These are phyloP conservation scores for Coniferiporia weirii DNA, from an alignment of 1,284 basidiomycete genomes.

Conservation along the genomic window DNA sequence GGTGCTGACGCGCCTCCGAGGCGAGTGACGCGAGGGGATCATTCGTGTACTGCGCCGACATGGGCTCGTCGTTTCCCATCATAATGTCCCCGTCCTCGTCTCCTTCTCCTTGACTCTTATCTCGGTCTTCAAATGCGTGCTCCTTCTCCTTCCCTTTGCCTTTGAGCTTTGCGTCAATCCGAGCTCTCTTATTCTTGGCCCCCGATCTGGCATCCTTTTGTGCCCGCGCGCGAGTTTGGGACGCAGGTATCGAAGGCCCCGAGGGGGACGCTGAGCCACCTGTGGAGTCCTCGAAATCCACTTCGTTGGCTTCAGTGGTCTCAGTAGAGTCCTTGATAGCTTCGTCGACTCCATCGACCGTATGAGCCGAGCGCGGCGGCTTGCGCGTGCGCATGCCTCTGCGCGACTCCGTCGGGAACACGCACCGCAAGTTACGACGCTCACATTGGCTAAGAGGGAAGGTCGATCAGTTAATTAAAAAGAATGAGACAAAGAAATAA, in stretches of 20 bases:
- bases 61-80: neutral
- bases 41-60: neutral
- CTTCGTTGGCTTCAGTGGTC: neutral
- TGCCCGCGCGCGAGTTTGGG: neutral
- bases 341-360: conserved; percentile 12
- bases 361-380: conserved; percentile 2
- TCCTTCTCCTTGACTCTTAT: neutral
- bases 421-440: conserved; percentile 13
- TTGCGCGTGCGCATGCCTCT: conserved; percentile 14
- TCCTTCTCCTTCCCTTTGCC: neutral
- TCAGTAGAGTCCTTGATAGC: conserved; percentile 5
- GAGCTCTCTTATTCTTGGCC: neutral
- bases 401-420: conserved; percentile 15
- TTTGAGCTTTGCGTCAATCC: neutral
- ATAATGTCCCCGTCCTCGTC: neutral
- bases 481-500: too few relatives aligned
- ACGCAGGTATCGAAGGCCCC: neutral
- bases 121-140: neutral
- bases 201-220: neutral
- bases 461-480: too few relatives aligned
- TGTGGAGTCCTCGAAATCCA: neutral
- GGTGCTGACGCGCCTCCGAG: neutral
- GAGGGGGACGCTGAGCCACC: neutral
- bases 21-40: conserved; percentile 13
- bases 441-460: conserved; percentile 13